phyloP scores from a whole-genome alignment of 2,329 filamentous ascomycete species.

The Aspergillus awamori region DNA sequence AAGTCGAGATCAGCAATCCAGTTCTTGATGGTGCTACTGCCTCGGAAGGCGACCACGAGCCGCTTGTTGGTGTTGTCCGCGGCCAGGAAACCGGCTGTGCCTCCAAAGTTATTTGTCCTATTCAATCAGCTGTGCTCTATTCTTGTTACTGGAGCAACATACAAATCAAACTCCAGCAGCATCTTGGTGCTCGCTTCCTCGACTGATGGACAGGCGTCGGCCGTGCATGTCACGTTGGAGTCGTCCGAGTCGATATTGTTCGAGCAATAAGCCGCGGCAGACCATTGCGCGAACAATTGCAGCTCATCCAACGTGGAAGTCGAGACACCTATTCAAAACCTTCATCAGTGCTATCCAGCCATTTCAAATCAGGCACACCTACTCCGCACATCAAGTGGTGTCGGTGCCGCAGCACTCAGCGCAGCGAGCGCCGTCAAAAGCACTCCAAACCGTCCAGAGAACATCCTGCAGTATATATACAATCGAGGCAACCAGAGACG shows the following conservation, averaged over 20 bases:
- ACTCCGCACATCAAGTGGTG: conserved; percentile 27
- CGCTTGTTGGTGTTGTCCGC: conserved; percentile 48
- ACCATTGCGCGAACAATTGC: conserved; percentile 54
- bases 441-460: conserved; percentile 12
- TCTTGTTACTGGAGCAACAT: conserved; percentile 18
- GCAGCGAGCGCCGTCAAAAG: conserved; percentile 9
- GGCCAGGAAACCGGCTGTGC: conserved; percentile 53
- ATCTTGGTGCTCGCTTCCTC: conserved; percentile 51
- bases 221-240: conserved; percentile 48
- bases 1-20: conserved; percentile 41
- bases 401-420: conserved; percentile 11
- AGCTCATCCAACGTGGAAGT: conserved; percentile 46
- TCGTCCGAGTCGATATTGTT: conserved; percentile 51
- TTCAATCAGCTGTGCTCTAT: conserved; percentile 2
- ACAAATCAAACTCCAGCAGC: conserved; percentile 55
- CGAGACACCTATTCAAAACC: conserved; percentile 40
- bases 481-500: not conserved
- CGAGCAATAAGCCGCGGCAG: conserved; percentile 57
- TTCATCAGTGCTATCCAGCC: not conserved
- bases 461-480: conserved; percentile 11
- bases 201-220: conserved; percentile 53
- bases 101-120: conserved; percentile 35
- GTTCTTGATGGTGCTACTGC: conserved; percentile 33
- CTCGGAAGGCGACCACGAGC: conserved; percentile 42
- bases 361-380: not conserved